phyloP scores from a whole-genome alignment of 257 asterid genomes.

The Penstemon barbatus region DNA sequence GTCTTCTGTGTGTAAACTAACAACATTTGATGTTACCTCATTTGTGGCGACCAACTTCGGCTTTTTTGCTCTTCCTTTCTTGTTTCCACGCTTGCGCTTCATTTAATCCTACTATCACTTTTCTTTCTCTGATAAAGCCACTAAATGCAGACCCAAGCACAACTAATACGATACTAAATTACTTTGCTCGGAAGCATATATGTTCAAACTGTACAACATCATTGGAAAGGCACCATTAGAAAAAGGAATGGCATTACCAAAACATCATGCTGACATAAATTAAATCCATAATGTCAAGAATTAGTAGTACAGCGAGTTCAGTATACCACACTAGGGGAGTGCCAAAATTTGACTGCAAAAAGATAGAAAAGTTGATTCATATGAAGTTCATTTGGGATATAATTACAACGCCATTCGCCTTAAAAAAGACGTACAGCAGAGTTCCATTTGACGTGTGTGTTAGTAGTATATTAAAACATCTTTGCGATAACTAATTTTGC shows the following conservation, averaged over 20 bases:
- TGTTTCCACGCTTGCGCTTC: constrained; percentile 83
- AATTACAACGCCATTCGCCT: no score
- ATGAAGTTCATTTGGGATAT: no score
- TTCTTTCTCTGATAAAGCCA: constrained; percentile 12
- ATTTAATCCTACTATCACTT: constrained; percentile 30
- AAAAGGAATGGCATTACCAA: constrained; percentile 15
- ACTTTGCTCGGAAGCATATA: constrained; percentile 12
- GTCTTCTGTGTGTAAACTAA: constrained; percentile 48
- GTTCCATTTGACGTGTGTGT: no score
- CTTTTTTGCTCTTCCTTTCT: constrained; percentile 70
- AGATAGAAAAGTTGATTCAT: no score
- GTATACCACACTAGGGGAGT: no score
- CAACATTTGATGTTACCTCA: constrained; percentile 55
- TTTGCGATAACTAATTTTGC: no score
- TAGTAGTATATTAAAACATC: no score
- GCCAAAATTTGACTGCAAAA: no score
- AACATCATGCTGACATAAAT: neutral
- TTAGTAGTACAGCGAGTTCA: no score
- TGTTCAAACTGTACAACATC: constrained; percentile 30
- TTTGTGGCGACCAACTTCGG: constrained; percentile 44
- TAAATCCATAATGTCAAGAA: no score
- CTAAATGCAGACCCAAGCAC: constrained; percentile 22
- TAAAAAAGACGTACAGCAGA: no score
- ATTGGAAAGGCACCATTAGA: constrained; percentile 6
- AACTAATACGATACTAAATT: constrained; percentile 13